Base-by-base conservation (phyloP, 305 asterid genomes). In the Lippia alba region DNA sequence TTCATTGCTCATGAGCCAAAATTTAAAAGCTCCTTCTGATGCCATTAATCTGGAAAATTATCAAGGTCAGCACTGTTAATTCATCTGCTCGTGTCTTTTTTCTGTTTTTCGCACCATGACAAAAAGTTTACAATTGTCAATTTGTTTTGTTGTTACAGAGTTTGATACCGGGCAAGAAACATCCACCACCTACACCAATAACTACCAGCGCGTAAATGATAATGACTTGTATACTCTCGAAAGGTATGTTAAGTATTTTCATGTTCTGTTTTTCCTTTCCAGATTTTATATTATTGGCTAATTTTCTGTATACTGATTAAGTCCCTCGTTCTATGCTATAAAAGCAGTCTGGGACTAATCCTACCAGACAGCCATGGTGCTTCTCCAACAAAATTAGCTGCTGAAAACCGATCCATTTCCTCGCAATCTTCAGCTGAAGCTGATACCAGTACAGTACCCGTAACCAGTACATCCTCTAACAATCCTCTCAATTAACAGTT, bases 281-380 rank as follows among this genome's bases (percentile, higher is more conserved):
- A 19, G 1, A 2, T 44, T 16, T 8, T 48, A 12, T 15, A 44
- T 64, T 12, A 8, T 65, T 6, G 48, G 60, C 67, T 15, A 39
- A 36, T 14, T 16, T 49, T 56, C 41, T 64, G 40, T 50, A 32
- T 63, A 14, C 40, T 67, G 63, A 51, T 62, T 61, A 36, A 66
- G 68, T 53, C 10, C 46, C 15, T 44, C 41, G 55, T 66, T 45
- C 75, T 70, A 11, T 79, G 78, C 30, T 14, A 20, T 59, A 57
- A 60, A 70, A 74, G 74, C 89, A 87, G 90, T 79, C 72, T 87
- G 78, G 93, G 86, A 80, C 83, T 86, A 76, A 66, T 67, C 69
- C 90, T 91, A 65, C 97, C 97, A 0, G 96, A 87, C 58, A 82
- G 79, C 75, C 89, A 89, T 5, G 86, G 89, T 12, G 75, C 95